phyloP scores from a whole-genome alignment of 176 grass and related monocot genomes.

The Oryza glumipatula region DNA sequence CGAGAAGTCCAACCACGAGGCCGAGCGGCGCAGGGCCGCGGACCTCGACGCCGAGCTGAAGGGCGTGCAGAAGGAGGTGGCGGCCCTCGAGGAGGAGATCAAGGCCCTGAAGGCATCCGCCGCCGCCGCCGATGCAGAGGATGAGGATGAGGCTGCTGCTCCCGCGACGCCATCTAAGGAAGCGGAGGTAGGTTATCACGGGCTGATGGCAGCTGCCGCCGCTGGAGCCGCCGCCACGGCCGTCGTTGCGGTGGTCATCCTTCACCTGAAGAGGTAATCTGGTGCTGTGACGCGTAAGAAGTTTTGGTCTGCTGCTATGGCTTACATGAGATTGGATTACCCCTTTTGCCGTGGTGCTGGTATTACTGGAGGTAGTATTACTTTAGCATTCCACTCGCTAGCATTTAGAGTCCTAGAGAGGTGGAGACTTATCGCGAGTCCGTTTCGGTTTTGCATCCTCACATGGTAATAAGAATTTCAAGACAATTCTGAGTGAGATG shows the following conservation, averaged over 20 bases:
- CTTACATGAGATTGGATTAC: constrained; percentile 28
- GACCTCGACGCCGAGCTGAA: constrained; percentile 35
- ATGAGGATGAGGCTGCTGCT: neutral
- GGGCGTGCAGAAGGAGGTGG: constrained; percentile 47
- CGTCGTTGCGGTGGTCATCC: constrained; percentile 20
- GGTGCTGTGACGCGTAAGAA: constrained; percentile 26
- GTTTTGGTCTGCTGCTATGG: constrained; percentile 54
- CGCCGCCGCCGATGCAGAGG: neutral
- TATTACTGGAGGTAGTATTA: constrained; percentile 37
- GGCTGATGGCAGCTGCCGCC: constrained; percentile 40
- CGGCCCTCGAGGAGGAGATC: constrained; percentile 46
- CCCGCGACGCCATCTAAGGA: constrained; percentile 2
- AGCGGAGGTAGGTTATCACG: neutral
- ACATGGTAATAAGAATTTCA: constrained; percentile 46
- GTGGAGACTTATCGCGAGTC: neutral
- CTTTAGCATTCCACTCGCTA: constrained; percentile 20
- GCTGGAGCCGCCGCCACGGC: constrained; percentile 39
- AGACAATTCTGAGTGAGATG: constrained; percentile 25
- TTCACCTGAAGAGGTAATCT: constrained; percentile 58
- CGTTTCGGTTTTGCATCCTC: constrained; percentile 2
- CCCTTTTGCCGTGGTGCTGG: constrained; percentile 27
- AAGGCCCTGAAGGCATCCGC: constrained; percentile 44
- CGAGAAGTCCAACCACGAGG: constrained; percentile 31
- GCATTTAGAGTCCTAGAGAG: constrained; percentile 10
- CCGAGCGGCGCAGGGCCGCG: constrained; percentile 24